A percentile compares a stretch with the other conserved stretches of the same genome.
These are phyloP conservation scores for Diaporthe ilicicola DNA, from an alignment of 2,329 filamentous ascomycete species.

Conservation along the genomic window DNA sequence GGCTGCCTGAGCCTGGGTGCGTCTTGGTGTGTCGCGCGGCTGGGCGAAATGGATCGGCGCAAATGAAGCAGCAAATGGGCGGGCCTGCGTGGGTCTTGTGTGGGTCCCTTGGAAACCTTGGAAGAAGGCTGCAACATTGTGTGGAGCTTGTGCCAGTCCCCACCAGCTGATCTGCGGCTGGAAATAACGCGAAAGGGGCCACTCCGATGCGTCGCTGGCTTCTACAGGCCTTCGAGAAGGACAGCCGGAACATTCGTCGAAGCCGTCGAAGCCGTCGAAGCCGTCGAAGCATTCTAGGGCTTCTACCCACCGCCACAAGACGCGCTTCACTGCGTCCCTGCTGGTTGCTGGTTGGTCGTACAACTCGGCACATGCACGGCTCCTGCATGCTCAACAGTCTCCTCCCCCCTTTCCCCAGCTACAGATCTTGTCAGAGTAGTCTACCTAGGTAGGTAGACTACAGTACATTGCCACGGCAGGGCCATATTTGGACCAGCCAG, in stretches of 20 bases:
- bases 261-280: slow-evolving; percentile 13
- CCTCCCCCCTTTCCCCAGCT: not conserved
- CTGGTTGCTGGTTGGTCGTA: not conserved
- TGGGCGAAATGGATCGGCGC: slow-evolving; percentile 23
- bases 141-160: slow-evolving; percentile 16
- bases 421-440: no score
- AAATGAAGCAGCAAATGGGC: slow-evolving; percentile 22
- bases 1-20: not conserved
- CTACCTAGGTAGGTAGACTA: not conserved
- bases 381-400: not conserved
- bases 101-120: slow-evolving; percentile 22
- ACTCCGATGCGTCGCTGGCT: slow-evolving; percentile 17
- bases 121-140: slow-evolving; percentile 14
- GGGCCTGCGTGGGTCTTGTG: not conserved
- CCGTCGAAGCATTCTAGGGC: slow-evolving; percentile 20
- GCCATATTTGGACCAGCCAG: not conserved
- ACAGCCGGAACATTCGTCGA: not conserved
- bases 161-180: slow-evolving; percentile 17
- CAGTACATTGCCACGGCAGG: not conserved
- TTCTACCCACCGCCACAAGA: not conserved
- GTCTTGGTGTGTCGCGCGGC: slow-evolving; percentile 10
- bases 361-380: not conserved
- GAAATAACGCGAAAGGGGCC: slow-evolving; percentile 23
- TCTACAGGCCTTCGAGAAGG: slow-evolving; percentile 22
- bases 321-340: not conserved